Conservation (phyloP, 208 protist genomes). For the Acanthamoeba sp. region DNA sequence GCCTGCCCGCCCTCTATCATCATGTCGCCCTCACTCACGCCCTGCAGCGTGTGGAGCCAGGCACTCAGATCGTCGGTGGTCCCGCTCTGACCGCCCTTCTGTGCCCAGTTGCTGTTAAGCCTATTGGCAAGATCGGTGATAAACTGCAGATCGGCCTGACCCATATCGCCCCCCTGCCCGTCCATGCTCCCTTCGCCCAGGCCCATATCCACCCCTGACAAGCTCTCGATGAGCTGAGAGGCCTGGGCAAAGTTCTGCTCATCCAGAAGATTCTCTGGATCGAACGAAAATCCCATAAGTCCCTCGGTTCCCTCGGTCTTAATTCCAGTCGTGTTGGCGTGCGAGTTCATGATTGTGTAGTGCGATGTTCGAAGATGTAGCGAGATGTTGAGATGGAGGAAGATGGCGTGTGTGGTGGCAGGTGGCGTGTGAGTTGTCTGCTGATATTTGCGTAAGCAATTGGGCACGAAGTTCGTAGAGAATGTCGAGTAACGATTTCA, state of each 20-base stretch:
- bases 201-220: conserved; percentile 16
- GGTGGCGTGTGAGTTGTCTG: not conserved
- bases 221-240: conserved; percentile 60
- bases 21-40: conserved; percentile 15
- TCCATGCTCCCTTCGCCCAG: not conserved
- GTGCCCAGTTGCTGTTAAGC: conserved; percentile 30
- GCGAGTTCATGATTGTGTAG: conserved; percentile 29
- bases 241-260: conserved; percentile 65
- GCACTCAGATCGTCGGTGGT: conserved; percentile 1
- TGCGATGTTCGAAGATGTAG: not conserved
- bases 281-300: conserved; percentile 45
- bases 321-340: conserved; percentile 11
- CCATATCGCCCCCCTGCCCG: not conserved
- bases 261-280: conserved; percentile 66
- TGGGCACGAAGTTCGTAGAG: not conserved
- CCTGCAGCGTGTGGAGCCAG: not conserved
- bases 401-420: not conserved
- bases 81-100: conserved; percentile 45
- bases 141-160: conserved; percentile 16
- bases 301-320: not conserved
- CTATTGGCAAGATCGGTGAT: conserved; percentile 39
- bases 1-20: conserved; percentile 23
- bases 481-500: not conserved
- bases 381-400: not conserved
- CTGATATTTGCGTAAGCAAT: too few species aligned